A percentile compares a stretch with the other conserved stretches of the same genome.
Conservation (phyloP, 176 grass and related monocot species). For the Olyra latifolia region DNA sequence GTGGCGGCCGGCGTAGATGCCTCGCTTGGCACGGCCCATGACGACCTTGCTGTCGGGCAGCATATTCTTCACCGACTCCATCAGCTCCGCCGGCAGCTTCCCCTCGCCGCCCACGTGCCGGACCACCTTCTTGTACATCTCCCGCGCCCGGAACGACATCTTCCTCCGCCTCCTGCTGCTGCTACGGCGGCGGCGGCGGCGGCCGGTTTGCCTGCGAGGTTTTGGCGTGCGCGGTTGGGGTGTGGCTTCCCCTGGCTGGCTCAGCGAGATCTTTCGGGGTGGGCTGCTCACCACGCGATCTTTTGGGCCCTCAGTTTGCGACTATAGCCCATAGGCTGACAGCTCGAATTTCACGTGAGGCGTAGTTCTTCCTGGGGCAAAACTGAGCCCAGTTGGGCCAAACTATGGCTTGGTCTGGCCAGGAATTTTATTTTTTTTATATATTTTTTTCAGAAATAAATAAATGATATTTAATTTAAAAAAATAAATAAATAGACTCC, state of each 20-base stretch:
- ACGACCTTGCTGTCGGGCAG: slow-evolving; percentile 71
- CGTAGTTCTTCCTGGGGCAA: background rate
- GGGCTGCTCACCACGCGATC: background rate
- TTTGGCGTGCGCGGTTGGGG: slow-evolving; percentile 6
- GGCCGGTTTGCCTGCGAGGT: slow-evolving; percentile 30
- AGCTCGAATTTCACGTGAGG: no score
- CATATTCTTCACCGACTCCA: slow-evolving; percentile 73
- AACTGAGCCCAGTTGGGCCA: no score
- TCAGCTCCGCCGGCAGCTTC: slow-evolving; percentile 54
- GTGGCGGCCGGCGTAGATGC: slow-evolving; percentile 89
- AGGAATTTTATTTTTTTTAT: no score
- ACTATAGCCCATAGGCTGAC: background rate
- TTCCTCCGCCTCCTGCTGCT: background rate
- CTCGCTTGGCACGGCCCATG: slow-evolving; percentile 87
- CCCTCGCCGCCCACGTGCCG: slow-evolving; percentile 57
- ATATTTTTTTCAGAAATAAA: no score
- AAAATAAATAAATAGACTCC: no score
- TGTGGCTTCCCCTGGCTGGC: background rate
- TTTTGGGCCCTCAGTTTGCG: background rate
- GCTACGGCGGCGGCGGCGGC: slow-evolving; percentile 7
- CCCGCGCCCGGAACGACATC: slow-evolving; percentile 79
- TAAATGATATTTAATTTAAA: no score
- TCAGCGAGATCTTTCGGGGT: background rate
- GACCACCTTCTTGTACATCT: slow-evolving; percentile 89
- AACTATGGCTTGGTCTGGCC: no score